Base-by-base conservation (phyloP, 2,329 filamentous ascomycete species). In the Spiromastix sp. region DNA sequence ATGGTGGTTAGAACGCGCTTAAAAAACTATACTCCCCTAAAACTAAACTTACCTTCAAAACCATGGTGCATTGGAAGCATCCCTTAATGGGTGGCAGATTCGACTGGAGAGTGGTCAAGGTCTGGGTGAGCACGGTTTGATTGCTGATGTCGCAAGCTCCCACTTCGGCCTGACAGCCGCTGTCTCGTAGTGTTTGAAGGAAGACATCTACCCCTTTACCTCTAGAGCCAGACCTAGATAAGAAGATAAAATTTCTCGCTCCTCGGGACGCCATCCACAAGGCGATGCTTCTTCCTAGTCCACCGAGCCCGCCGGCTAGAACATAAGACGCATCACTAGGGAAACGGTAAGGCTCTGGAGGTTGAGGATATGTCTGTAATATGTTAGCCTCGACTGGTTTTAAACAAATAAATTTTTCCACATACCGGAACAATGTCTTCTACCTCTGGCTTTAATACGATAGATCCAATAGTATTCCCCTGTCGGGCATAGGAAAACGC, bases 391-490 rank as follows among this genome's bases (percentile, higher is more conserved):
- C n/a, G n/a, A n/a, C n/a, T n/a, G n/a, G n/a, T n/a, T n/a, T n/a
- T n/a, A n/a, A n/a, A n/a, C n/a, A n/a, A n/a, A n/a, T n/a, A n/a
- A n/a, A n/a, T n/a, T n/a, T n/a, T n/a, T n/a, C n/a, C n/a, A n/a
- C n/a, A n/a, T n/a, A n/a, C n/a, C n/a, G n/a, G n/a, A n/a, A n/a
- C n/a, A n/a, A n/a, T n/a, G n/a, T n/a, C n/a, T n/a, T n/a, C 37
- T 4, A 29, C 24, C 18, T 43, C 5, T 2, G 35, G 20, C 2
- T 36, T 40, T 9, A 64, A 36, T 10, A 64, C 55, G 2, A 64
- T 43, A 42, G 64, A 65, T 5, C 63, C 62, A 2, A 56, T 52
- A 30, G 62, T 59, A 7, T 49, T 50, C 0, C 61, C 57, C 7
- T 44, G 36, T 12, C 53, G 53, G 27, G 64, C 50, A 34, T 44